Percentiles rank a stretch among this genome's conserved stretches.
Conservation (phyloP, 306 rosid genomes). For the Pterocarpus santalinus region DNA sequence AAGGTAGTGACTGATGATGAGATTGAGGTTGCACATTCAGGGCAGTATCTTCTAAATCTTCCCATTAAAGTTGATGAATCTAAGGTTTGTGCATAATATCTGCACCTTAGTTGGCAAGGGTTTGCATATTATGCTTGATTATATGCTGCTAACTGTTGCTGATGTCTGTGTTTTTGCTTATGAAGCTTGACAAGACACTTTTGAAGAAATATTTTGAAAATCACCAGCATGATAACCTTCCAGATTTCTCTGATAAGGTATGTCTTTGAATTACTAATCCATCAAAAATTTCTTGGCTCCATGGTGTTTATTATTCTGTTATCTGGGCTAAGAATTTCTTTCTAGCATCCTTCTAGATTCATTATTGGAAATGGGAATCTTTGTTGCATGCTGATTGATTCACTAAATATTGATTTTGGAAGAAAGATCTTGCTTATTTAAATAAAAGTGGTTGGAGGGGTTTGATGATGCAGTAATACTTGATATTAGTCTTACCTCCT, state of each 20-base stretch:
- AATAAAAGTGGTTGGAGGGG: conserved; percentile 5
- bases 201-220: conserved; percentile 75
- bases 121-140: conserved; percentile 38
- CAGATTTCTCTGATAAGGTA: conserved; percentile 93
- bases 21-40: conserved; percentile 84
- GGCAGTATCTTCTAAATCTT: conserved; percentile 95
- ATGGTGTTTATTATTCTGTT: background rate
- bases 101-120: background rate
- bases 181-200: conserved; percentile 89
- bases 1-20: conserved; percentile 81
- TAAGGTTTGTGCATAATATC: conserved; percentile 67
- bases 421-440: background rate
- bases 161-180: conserved; percentile 42
- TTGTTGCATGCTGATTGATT: conserved; percentile 29
- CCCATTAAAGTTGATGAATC: conserved; percentile 91
- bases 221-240: conserved; percentile 72
- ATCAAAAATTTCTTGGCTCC: conserved; percentile 27
- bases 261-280: conserved; percentile 28
- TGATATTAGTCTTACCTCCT: background rate
- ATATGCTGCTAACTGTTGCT: conserved; percentile 48
- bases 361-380: conserved; percentile 38
- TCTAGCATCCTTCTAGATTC: background rate
- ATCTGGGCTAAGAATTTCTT: background rate
- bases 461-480: conserved; percentile 23
- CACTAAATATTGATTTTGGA: conserved; percentile 23